A percentile compares a stretch with the other conserved stretches of the same genome.
phyloP scores from a whole-genome alignment of 2,329 filamentous ascomycete species.

The Tolypocladium tundrense region DNA sequence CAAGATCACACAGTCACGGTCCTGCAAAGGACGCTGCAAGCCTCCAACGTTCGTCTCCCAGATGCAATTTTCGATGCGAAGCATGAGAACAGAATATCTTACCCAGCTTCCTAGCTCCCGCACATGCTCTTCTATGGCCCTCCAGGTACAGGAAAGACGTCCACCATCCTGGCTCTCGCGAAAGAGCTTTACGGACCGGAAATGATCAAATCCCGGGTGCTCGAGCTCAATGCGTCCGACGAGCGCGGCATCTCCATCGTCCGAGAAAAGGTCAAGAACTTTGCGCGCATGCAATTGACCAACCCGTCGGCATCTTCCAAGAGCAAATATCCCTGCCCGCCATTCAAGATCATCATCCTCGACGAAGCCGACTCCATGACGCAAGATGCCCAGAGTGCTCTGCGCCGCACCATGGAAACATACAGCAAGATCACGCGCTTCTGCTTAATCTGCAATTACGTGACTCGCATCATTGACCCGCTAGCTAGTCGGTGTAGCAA shows the following conservation, averaged over 20 bases:
- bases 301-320: slow-evolving; percentile 63
- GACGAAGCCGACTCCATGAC: slow-evolving; percentile 99
- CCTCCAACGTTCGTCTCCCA: slow-evolving; percentile 62
- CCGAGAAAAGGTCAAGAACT: slow-evolving; percentile 95
- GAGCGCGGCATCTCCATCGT: slow-evolving; percentile 97
- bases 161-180: slow-evolving; percentile 89
- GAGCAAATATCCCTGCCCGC: slow-evolving; percentile 77
- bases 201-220: slow-evolving; percentile 85
- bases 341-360: slow-evolving; percentile 97
- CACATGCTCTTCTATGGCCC: slow-evolving; percentile 99
- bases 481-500: slow-evolving; percentile 89
- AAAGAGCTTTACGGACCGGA: slow-evolving; percentile 97
- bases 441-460: slow-evolving; percentile 97
- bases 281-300: slow-evolving; percentile 88
- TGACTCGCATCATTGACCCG: slow-evolving; percentile 95
- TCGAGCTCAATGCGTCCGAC: slow-evolving; percentile 97
- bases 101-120: slow-evolving; percentile 48
- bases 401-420: slow-evolving; percentile 95
- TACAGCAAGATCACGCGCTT: slow-evolving; percentile 95
- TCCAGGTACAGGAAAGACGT: slow-evolving; percentile 95
- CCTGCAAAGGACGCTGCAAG: slow-evolving; percentile 84
- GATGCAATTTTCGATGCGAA: not conserved
- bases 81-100: not conserved
- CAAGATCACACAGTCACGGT: slow-evolving; percentile 96
- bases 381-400: slow-evolving; percentile 88